Evolutionary conservation across 495 filamentous ascomycete genomes (phyloP), one percentile per base, ranked within the genome.

Genomic region (Neurospora terricola): DNA sequence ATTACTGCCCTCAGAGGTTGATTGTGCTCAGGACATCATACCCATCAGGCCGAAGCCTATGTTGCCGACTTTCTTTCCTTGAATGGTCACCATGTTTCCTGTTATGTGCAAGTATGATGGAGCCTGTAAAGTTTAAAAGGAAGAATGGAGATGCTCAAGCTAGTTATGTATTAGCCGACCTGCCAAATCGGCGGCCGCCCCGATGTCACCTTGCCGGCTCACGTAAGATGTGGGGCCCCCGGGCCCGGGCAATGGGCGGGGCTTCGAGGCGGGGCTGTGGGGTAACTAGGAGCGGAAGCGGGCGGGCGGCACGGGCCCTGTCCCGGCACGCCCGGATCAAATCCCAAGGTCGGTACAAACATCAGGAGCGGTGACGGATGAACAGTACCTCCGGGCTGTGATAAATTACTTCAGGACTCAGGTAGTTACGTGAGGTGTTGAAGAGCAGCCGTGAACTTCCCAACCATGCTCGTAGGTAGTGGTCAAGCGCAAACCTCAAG

Each of bases 41-140:
- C 84, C 86, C 88, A 90, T 90, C 34, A 91, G 73, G 74, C 89
- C 89, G 72, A 83, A 89, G 69, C 89, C 89, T 30, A 84, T 88
- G 68, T 82, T 79, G 69, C 89, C 88, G 73, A 89, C 82, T 74
- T 84, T 77, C 72, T 87, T 88, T 74, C 83, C 86, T 40, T 83
- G 75, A 48, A 90, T 76, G 70, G 16, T 62, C 34, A 10, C 18
- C 21, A 69, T 74, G 54, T 36, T 40, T 14, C 16, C 23, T 66
- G 12, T 66, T 7, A 14, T 4, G 27, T 9, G 14, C 2, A 16
- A 7, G 39, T 11, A 12, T 18, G 14, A 37, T 34, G 71, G 14
- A 38, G 16, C 10, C 11, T 5, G 23, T 12, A 8, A 12, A 66
- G 34, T 11, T 4, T 10, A 38, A 5, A 36, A 69, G 43, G 9